These are phyloP conservation scores for Phaeosphaeria sp. DNA, from an alignment of 2,329 filamentous ascomycete species.

Conservation along the genomic window DNA sequence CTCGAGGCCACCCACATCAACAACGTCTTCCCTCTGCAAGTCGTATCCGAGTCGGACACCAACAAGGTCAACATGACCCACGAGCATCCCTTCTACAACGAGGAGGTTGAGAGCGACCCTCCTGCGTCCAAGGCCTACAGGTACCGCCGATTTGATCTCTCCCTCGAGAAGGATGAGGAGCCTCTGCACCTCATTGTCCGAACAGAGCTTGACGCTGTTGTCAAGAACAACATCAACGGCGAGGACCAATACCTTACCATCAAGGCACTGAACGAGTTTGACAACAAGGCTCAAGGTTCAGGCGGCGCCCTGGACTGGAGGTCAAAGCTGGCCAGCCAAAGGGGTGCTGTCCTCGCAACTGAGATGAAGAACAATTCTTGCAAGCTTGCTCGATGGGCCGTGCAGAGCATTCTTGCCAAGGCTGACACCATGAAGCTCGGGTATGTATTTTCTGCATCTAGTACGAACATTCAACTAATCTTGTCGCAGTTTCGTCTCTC, in stretches of 20 bases:
- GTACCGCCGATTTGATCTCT: conserved; percentile 96
- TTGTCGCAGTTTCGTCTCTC: conserved; percentile 83
- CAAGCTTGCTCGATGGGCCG: conserved; percentile 98
- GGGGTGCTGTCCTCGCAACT: conserved; percentile 95
- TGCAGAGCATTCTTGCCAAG: conserved; percentile 94
- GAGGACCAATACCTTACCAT: conserved; percentile 91
- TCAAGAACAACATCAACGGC: conserved; percentile 92
- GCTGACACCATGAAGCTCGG: conserved; percentile 99
- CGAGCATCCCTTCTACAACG: conserved; percentile 97
- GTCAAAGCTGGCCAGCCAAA: conserved; percentile 89
- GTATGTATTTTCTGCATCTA: conserved; percentile 58
- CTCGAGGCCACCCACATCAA: conserved; percentile 99
- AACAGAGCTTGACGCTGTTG: conserved; percentile 92
- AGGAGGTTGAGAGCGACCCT: conserved; percentile 89
- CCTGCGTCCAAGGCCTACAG: conserved; percentile 97
- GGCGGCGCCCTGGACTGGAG: conserved; percentile 97
- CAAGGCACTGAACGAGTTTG: conserved; percentile 98
- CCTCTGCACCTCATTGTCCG: conserved; percentile 92
- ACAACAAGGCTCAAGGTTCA: conserved; percentile 94
- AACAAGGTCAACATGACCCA: conserved; percentile 84
- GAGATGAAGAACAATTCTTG: conserved; percentile 99
- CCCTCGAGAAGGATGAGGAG: conserved; percentile 87
- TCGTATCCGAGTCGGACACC: conserved; percentile 80
- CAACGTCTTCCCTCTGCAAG: conserved; percentile 98
- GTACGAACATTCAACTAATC: conserved; percentile 9